Percentiles rank a stretch among this genome's conserved stretches.
phyloP scores from a whole-genome alignment of 2,329 filamentous ascomycete genomes.

The Diaporthe capsici region DNA sequence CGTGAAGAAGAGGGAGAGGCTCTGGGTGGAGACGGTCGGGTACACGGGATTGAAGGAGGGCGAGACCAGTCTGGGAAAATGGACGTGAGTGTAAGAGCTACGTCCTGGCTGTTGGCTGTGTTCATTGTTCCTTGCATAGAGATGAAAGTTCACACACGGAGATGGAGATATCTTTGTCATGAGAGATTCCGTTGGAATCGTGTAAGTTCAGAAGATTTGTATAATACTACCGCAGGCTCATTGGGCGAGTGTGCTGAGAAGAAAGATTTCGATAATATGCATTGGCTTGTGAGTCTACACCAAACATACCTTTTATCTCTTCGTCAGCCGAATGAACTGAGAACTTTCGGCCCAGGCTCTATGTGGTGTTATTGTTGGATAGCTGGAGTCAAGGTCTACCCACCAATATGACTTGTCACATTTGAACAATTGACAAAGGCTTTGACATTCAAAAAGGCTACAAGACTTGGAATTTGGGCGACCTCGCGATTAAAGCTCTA shows the following conservation, averaged over 20 bases:
- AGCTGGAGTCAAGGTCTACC: background rate
- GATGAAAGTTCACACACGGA: background rate
- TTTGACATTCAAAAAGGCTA: background rate
- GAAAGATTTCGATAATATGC: background rate
- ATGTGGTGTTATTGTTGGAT: background rate
- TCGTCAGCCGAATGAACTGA: background rate
- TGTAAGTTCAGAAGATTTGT: background rate
- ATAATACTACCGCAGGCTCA: background rate
- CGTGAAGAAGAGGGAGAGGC: constrained; percentile 20
- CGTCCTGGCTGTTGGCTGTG: background rate
- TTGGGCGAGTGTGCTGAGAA: background rate
- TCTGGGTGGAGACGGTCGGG: constrained; percentile 25
- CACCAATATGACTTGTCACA: no score
- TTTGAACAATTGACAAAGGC: background rate
- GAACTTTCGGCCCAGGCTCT: background rate
- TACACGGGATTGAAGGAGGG: constrained; percentile 19
- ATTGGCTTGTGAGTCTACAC: no score
- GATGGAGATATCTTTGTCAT: background rate
- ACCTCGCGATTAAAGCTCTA: no score
- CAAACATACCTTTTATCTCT: background rate
- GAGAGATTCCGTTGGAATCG: background rate
- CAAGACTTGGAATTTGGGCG: no score
- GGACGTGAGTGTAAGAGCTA: background rate
- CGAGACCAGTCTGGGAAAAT: constrained; percentile 22
- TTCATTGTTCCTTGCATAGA: background rate